Conservation (phyloP, 768 basidiomycete genomes). For the Macrolepiota dolichaula region DNA sequence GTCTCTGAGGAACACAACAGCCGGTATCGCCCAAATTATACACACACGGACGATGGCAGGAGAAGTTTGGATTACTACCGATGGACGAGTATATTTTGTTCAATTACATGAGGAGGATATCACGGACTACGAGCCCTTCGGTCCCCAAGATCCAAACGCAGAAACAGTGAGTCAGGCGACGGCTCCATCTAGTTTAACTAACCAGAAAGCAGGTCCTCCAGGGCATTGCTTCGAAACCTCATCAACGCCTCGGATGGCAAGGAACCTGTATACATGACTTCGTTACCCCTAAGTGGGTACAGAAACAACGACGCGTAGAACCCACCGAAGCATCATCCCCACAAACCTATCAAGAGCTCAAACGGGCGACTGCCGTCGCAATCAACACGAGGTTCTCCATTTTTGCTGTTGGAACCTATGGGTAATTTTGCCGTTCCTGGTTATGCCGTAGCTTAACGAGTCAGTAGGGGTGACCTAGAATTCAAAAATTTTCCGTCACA, state of each 20-base stretch:
- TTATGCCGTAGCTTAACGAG: not conserved
- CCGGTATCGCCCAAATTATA: slow-evolving; percentile 62
- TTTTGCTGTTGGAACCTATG: slow-evolving; percentile 72
- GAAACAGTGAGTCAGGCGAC: slow-evolving; percentile 1
- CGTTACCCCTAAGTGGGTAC: slow-evolving; percentile 72
- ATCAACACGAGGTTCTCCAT: slow-evolving; percentile 82
- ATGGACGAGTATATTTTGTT: slow-evolving; percentile 80
- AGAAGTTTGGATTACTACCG: slow-evolving; percentile 84
- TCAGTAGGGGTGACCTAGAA: slow-evolving; percentile 59
- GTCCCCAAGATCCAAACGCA: slow-evolving; percentile 11
- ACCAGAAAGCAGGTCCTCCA: slow-evolving; percentile 6
- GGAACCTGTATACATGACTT: slow-evolving; percentile 81
- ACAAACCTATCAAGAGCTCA: slow-evolving; percentile 58
- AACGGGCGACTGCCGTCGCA: slow-evolving; percentile 59
- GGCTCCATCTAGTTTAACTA: not conserved
- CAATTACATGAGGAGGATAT: slow-evolving; percentile 44
- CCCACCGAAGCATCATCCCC: slow-evolving; percentile 32
- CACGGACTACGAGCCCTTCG: slow-evolving; percentile 7
- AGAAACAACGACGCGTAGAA: slow-evolving; percentile 65
- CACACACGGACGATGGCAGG: slow-evolving; percentile 55
- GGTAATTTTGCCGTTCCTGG: slow-evolving; percentile 35
- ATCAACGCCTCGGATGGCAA: slow-evolving; percentile 48
- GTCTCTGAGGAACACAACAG: slow-evolving; percentile 30
- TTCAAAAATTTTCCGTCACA: slow-evolving; percentile 67
- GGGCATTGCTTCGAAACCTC: slow-evolving; percentile 17